Evolutionary conservation across 495 filamentous ascomycete species (phyloP), one percentile per base, ranked within the genome.

Genomic region (Aspergillus incahuasiensis): DNA sequence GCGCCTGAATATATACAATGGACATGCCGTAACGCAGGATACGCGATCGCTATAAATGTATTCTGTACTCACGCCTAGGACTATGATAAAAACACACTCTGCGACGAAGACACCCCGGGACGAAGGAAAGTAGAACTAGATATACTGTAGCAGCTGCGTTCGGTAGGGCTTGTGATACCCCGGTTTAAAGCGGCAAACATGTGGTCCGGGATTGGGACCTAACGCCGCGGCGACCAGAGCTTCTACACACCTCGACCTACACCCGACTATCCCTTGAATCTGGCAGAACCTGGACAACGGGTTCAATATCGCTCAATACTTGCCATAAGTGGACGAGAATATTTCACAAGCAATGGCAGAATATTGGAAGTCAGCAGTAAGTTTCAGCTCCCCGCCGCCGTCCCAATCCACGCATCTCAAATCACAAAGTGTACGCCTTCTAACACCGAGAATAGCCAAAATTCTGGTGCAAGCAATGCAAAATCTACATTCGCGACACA

Each of bases 391-490:
- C 3, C 2, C 30, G 49, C 25, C 19, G 28, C 3, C 28, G 12
- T 6, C 16, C 12, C 19, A 16, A 20, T 0, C 22, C 35, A 34
- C 22, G n/a, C 1, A 34, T 40, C 8, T 28, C 25, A 28, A 15
- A 42, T 39, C 21, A 2, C 24, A 38, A 32, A 30, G 13, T 42
- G 66, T 70, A 55, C 38, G 13, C 2, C 38, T 40, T 40, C 38
- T 40, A 40, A 40, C 38, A n/a, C n/a, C n/a, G 16, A 73, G 47
- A 13, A 42, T 45, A 88, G 77, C 90, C 91, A 11, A 91, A 85
- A 68, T 90, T 92, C 76, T 97, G 91, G 90, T 99, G 94, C 83
- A 97, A 97, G 72, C 88, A 95, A 77, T 99, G 94, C 83, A 84
- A 82, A 69, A 83, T 82, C 72, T 97, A 83, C 75, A 90, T 97